phyloP scores from a whole-genome alignment of 2,329 filamentous ascomycete genomes.

The Chrysosporium keratinophilum region DNA sequence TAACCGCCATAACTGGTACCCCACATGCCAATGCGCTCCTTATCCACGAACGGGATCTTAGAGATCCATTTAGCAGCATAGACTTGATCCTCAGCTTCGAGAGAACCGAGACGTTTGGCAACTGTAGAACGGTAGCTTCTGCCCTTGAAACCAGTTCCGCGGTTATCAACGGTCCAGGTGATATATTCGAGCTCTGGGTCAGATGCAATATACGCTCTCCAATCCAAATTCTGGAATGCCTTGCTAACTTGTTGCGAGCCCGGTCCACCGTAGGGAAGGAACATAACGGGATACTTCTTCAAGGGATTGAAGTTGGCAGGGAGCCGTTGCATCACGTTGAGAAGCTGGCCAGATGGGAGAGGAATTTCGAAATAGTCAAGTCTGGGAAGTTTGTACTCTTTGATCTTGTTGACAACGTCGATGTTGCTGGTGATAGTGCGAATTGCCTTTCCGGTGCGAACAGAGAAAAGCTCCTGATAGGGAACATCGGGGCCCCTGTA shows the following conservation, averaged over 20 bases:
- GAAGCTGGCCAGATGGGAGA: constrained; percentile 50
- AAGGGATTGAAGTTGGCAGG: constrained; percentile 53
- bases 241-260: constrained; percentile 53
- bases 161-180: constrained; percentile 58
- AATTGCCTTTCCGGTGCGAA: constrained; percentile 44
- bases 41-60: constrained; percentile 45
- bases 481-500: constrained; percentile 58
- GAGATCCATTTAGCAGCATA: constrained; percentile 53
- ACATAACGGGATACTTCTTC: constrained; percentile 56
- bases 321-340: constrained; percentile 56
- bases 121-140: constrained; percentile 52
- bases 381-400: constrained; percentile 53
- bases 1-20: constrained; percentile 62
- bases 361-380: constrained; percentile 54
- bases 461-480: constrained; percentile 56
- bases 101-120: constrained; percentile 48
- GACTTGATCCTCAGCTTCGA: constrained; percentile 57
- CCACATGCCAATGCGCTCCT: constrained; percentile 53
- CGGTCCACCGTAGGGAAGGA: constrained; percentile 59
- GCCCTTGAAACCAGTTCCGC: constrained; percentile 56
- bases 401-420: constrained; percentile 45
- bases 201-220: constrained; percentile 54
- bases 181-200: constrained; percentile 59
- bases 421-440: constrained; percentile 52
- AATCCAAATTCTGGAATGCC: constrained; percentile 45